phyloP scores from a whole-genome alignment of 2,329 filamentous ascomycete genomes.

The Cryphonectria nitschkei region DNA sequence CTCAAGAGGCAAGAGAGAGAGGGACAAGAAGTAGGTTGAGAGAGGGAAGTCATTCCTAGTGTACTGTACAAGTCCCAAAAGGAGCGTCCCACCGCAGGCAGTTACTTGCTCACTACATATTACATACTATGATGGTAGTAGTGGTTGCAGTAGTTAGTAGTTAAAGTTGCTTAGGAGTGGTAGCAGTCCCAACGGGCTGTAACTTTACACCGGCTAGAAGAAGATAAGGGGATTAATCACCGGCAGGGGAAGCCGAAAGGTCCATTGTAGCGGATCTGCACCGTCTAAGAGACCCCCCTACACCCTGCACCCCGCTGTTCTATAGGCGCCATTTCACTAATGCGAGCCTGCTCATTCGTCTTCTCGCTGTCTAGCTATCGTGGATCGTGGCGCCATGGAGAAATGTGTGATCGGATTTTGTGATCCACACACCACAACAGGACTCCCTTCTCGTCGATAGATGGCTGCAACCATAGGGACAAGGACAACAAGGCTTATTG shows the following conservation, averaged over 20 bases:
- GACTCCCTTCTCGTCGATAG: not conserved
- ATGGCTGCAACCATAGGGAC: not conserved
- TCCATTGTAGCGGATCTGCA: not conserved
- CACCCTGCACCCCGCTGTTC: conserved; percentile 1
- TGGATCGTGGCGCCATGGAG: not conserved
- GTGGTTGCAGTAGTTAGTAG: not conserved
- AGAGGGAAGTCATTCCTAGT: not conserved
- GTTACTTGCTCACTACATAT: not conserved
- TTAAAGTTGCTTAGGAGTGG: not conserved
- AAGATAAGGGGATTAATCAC: conserved; percentile 5
- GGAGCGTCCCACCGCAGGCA: not conserved
- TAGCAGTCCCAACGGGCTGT: not conserved
- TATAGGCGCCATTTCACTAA: conserved; percentile 16
- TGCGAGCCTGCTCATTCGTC: conserved; percentile 24
- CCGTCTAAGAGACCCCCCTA: too few relatives aligned
- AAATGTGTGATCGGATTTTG: not conserved
- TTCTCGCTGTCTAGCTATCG: not conserved
- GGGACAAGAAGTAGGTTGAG: not conserved
- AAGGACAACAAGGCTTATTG: not conserved
- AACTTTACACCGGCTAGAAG: not conserved
- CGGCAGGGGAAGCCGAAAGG: not conserved
- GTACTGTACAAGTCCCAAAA: not conserved
- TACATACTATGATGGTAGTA: not conserved
- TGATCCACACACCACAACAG: not conserved
- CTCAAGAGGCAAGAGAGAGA: not conserved